These are phyloP conservation scores for Apiospora malaysiana DNA, from an alignment of 2,329 filamentous ascomycete species.

Conservation along the genomic window DNA sequence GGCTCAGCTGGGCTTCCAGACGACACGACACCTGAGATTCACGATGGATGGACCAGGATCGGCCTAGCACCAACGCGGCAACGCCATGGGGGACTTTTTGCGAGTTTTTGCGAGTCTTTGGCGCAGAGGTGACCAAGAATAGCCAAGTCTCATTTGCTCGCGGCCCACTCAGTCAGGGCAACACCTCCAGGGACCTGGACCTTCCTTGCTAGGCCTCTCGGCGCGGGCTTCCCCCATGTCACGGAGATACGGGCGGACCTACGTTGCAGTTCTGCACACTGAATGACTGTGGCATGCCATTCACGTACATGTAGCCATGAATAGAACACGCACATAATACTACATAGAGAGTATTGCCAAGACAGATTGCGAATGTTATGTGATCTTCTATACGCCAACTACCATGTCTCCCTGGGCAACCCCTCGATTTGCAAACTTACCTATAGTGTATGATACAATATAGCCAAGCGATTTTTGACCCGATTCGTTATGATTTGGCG, in stretches of 20 bases:
- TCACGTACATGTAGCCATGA: not conserved
- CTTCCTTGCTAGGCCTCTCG: constrained; percentile 2
- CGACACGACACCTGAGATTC: not conserved
- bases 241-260: constrained; percentile 13
- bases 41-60: not conserved
- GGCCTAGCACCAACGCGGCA: not conserved
- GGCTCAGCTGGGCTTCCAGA: not conserved
- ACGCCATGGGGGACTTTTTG: not conserved
- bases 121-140: constrained; percentile 7
- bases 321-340: not conserved
- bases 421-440: not conserved
- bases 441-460: not conserved
- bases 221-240: not conserved
- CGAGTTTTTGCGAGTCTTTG: not conserved
- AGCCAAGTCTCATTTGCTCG: constrained; percentile 12
- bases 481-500: not conserved
- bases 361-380: not conserved
- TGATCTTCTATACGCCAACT: not conserved
- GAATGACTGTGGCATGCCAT: not conserved
- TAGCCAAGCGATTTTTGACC: not conserved
- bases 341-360: not conserved
- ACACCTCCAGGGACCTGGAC: not conserved
- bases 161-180: constrained; percentile 16
- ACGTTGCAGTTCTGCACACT: constrained; percentile 2
- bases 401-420: not conserved